Percentiles rank a stretch among this genome's conserved stretches.
Conservation (phyloP, 805 yeast species). For the Henningerozyma blattae region DNA sequence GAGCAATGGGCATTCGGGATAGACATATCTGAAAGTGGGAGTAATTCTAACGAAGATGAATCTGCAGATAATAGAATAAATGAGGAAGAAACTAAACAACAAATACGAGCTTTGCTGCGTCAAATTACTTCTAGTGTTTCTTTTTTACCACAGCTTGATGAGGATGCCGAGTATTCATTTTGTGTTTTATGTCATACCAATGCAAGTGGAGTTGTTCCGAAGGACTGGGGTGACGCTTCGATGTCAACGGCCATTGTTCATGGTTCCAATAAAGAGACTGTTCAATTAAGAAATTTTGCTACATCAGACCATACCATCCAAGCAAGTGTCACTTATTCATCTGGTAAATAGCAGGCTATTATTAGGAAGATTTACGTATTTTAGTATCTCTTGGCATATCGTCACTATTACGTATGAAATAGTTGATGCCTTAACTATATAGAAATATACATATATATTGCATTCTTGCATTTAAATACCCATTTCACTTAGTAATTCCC, state of each 20-base stretch:
- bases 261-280: slow-evolving; percentile 41
- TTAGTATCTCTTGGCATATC: not conserved
- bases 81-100: slow-evolving; percentile 40
- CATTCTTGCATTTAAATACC: not conserved
- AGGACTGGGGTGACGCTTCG: slow-evolving; percentile 78
- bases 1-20: slow-evolving; percentile 85
- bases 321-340: slow-evolving; percentile 43
- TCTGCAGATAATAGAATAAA: slow-evolving; percentile 21
- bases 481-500: not conserved
- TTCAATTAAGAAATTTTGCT: slow-evolving; percentile 53
- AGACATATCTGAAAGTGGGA: slow-evolving; percentile 18
- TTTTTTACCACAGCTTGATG: slow-evolving; percentile 62
- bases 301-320: slow-evolving; percentile 63
- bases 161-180: slow-evolving; percentile 54
- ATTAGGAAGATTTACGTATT: too few relatives aligned
- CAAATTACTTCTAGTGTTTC: slow-evolving; percentile 85
- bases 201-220: slow-evolving; percentile 53
- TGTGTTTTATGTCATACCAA: slow-evolving; percentile 78
- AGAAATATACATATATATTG: not conserved
- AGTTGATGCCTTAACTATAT: not conserved
- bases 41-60: slow-evolving; percentile 1
- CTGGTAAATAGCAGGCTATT: too few relatives aligned
- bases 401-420: not conserved
- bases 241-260: slow-evolving; percentile 38
- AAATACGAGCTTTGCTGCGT: slow-evolving; percentile 75